Percentiles rank a stretch among this genome's conserved stretches.
Conservation (phyloP, 352 stramenopile genomes). For the Pythium rishiriense region DNA sequence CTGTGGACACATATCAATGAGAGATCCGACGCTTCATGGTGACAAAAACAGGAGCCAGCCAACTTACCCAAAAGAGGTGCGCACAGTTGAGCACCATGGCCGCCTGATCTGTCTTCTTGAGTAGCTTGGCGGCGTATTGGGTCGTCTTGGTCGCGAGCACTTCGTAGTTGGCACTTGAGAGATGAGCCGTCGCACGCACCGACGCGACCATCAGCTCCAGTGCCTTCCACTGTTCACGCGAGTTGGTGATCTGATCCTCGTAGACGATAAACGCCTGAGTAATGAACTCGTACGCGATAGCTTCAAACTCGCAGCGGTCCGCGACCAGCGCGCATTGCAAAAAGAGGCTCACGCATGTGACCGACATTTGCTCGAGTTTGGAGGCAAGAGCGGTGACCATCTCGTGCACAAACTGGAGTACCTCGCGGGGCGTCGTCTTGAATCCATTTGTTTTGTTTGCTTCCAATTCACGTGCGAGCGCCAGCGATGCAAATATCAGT, state of each 20-base stretch:
- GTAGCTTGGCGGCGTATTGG: conserved; percentile 95
- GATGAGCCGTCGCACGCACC: conserved; percentile 73
- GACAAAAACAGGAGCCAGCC: conserved; percentile 7
- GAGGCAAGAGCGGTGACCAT: conserved; percentile 92
- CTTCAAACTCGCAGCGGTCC: conserved; percentile 79
- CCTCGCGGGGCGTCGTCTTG: conserved; percentile 86
- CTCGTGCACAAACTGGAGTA: conserved; percentile 98
- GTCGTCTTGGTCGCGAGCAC: conserved; percentile 96
- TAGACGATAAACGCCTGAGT: conserved; percentile 96
- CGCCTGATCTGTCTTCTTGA: conserved; percentile 97
- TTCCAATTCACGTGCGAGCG: conserved; percentile 65
- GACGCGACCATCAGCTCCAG: conserved; percentile 91
- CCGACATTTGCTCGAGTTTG: conserved; percentile 69
- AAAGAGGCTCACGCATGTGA: conserved; percentile 92
- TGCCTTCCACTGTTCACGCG: conserved; percentile 85
- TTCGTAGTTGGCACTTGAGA: conserved; percentile 92
- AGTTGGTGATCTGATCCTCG: conserved; percentile 95
- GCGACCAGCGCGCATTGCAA: conserved; percentile 92
- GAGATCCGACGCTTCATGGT: neutral
- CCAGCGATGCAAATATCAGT: conserved; percentile 91
- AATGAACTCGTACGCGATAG: conserved; percentile 97
- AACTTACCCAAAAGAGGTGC: conserved; percentile 94
- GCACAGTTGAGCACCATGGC: conserved; percentile 94
- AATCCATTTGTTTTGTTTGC: conserved; percentile 16
- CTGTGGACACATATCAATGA: conserved; percentile 23